Conservation (phyloP, 2,329 filamentous ascomycete genomes). For the Aspergillus texensis region DNA sequence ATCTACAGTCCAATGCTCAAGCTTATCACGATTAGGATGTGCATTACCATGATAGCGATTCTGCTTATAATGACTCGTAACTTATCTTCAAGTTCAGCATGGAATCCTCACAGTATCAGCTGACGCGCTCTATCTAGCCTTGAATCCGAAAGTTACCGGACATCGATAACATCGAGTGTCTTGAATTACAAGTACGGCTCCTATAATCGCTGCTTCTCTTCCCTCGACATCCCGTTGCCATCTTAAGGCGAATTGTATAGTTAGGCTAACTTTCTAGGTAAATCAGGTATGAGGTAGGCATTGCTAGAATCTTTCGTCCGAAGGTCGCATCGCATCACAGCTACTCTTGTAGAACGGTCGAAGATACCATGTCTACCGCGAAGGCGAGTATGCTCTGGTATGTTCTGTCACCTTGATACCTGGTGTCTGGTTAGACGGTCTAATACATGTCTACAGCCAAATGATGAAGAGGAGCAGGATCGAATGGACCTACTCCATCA, state of each 20-base stretch:
- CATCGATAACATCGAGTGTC: neutral
- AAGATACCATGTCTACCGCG: constrained; percentile 10
- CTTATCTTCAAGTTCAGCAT: neutral
- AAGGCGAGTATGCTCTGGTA: constrained; percentile 12
- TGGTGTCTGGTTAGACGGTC: neutral
- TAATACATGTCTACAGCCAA: neutral
- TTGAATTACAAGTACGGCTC: neutral
- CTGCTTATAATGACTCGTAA: neutral
- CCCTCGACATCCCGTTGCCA: neutral
- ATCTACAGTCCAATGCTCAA: neutral
- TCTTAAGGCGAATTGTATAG: neutral
- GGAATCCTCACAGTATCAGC: neutral
- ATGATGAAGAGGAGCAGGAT: neutral
- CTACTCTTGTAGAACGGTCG: constrained; percentile 7
- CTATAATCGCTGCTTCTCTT: too few species aligned
- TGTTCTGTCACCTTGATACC: neutral
- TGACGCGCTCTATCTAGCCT: neutral
- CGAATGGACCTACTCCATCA: constrained; percentile 18
- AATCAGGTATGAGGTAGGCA: neutral
- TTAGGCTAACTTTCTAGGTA: neutral
- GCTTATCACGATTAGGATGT: neutral
- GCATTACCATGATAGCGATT: neutral
- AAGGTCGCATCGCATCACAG: neutral
- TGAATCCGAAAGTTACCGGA: neutral
- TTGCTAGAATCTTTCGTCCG: neutral